Evolutionary conservation across 371 early-diverging fungal genomes (phyloP).

Genomic region (Umbelopsis sp.): DNA sequence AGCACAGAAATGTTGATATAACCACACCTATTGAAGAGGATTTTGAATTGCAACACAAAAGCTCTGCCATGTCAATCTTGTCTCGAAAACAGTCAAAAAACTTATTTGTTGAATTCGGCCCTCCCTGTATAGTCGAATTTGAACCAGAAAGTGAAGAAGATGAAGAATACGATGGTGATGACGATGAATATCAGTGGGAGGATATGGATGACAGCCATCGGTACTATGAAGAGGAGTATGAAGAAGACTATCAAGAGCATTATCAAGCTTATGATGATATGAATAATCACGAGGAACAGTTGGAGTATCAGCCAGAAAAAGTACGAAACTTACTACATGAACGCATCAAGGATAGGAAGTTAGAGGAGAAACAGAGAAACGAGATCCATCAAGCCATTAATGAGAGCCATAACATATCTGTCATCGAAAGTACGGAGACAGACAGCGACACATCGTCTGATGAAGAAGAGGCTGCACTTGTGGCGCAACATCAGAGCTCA

Average conservation of each 20-base stretch:
- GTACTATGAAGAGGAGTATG: slow-evolving; percentile 16
- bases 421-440: slow-evolving; percentile 5
- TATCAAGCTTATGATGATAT: slow-evolving; percentile 21
- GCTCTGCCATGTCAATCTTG: neutral
- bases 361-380: slow-evolving; percentile 32
- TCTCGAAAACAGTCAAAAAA: slow-evolving; percentile 1
- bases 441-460: slow-evolving; percentile 12
- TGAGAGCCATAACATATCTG: slow-evolving; percentile 13
- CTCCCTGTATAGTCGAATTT: slow-evolving; percentile 30
- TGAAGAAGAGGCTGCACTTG: slow-evolving; percentile 16
- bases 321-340: slow-evolving; percentile 19
- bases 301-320: slow-evolving; percentile 9
- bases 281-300: slow-evolving; percentile 10
- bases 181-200: slow-evolving; percentile 46
- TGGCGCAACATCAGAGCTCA: neutral
- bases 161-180: slow-evolving; percentile 42
- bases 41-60: neutral
- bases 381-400: slow-evolving; percentile 26
- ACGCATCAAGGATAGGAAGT: slow-evolving; percentile 25
- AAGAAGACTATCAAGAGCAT: slow-evolving; percentile 14
- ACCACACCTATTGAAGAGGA: slow-evolving; percentile 43
- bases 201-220: neutral
- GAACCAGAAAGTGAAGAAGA: slow-evolving; percentile 30
- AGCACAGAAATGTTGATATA: slow-evolving; percentile 78
- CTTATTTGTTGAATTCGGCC: neutral